Conservation (phyloP, 495 filamentous ascomycete genomes). For the Tuber microsphaerosporum region DNA sequence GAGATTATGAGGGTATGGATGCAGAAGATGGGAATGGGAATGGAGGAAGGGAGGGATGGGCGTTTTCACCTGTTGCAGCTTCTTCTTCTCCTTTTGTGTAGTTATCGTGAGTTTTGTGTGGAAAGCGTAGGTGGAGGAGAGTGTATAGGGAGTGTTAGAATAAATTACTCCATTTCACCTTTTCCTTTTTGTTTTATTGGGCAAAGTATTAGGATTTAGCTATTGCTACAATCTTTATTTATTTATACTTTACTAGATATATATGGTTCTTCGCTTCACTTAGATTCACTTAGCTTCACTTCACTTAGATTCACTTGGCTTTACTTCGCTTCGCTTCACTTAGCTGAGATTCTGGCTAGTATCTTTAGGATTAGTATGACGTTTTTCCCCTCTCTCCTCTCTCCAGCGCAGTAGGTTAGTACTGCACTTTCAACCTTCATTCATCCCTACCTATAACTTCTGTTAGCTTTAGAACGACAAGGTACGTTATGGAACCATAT, state of each 20-base stretch:
- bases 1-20: conserved; percentile 11
- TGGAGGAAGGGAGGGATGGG: conserved; percentile 6
- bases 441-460: too few relatives aligned
- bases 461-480: too few relatives aligned
- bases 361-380: neutral
- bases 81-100: neutral
- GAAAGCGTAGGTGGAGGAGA: neutral
- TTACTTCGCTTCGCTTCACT: too few relatives aligned
- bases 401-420: neutral
- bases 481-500: neutral
- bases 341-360: neutral
- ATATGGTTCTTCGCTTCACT: neutral
- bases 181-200: neutral
- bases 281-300: neutral
- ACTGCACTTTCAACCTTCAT: neutral
- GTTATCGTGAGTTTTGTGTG: neutral
- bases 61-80: neutral
- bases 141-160: too few relatives aligned
- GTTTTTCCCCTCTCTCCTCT: too few relatives aligned
- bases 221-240: neutral
- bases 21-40: conserved; percentile 7
- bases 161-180: too few relatives aligned
- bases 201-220: neutral
- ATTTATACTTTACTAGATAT: neutral
- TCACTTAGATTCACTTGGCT: too few relatives aligned